These are phyloP conservation scores for Aschersonia sp. DNA, from an alignment of 2,329 filamentous ascomycete genomes.

Conservation along the genomic window DNA sequence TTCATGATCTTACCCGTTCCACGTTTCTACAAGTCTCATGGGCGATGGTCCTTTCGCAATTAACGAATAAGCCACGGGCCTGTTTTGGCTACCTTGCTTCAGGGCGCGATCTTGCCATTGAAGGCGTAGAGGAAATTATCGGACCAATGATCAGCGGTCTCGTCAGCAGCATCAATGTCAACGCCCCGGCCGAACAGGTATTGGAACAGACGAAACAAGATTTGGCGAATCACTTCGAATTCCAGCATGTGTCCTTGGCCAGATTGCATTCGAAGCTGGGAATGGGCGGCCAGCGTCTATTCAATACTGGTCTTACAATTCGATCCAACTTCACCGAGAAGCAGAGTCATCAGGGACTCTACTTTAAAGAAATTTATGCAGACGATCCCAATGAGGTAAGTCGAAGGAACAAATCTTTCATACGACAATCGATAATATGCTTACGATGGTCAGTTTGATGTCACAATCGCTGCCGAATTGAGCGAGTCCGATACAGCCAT, in stretches of 20 bases:
- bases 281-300: not conserved
- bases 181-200: not conserved
- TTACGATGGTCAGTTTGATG: not conserved
- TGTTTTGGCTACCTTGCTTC: constrained; percentile 37
- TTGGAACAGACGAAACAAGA: not conserved
- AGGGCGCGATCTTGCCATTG: constrained; percentile 32
- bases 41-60: constrained; percentile 24
- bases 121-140: constrained; percentile 29
- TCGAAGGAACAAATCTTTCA: not conserved
- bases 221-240: not conserved
- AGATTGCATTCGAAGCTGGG: constrained; percentile 1
- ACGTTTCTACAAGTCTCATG: constrained; percentile 27
- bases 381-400: constrained; percentile 2
- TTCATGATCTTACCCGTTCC: constrained; percentile 5
- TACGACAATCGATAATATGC: not conserved
- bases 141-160: constrained; percentile 41
- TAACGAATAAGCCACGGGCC: constrained; percentile 29
- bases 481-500: not conserved
- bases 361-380: not conserved
- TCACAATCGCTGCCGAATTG: not conserved
- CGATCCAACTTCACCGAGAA: not conserved
- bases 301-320: constrained; percentile 1
- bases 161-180: constrained; percentile 19
- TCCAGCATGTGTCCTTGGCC: constrained; percentile 3
- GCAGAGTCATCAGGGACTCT: not conserved